Evolutionary conservation across 2,329 filamentous ascomycete genomes (phyloP), one percentile per base, ranked within the genome.

Genomic region (Beauveria pseudobassiana): DNA sequence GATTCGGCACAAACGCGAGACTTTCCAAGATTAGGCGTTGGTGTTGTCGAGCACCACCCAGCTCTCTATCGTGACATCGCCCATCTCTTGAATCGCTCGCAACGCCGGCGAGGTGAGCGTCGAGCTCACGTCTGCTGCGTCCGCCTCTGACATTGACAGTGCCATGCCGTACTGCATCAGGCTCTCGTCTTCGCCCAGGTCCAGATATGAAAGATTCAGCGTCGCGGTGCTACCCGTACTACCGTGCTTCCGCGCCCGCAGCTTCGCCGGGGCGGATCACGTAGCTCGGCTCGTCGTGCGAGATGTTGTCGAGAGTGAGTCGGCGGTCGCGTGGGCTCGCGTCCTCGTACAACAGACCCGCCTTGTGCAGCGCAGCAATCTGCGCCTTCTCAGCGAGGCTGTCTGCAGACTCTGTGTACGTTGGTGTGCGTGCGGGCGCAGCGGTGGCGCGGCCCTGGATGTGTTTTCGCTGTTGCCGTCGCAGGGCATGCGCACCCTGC

Each of bases 31-130:
- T 38, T 12, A 60, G 40, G 12, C 34, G 30, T 12, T 10, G 16
- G 40, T 16, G 5, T 40, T 20, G 10, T 40, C 49, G n/a, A 60
- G 40, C 5, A 60, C 42, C 12, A 60, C 58, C 58, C 50, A 60
- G 14, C 40, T 26, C 42, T 60, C 58, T 7, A 42, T 40, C 7
- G 38, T 34, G 10, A 24, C 56, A 43, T 59, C 48, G 1, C 51
- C 56, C 56, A 59, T 52, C 24, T 52, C 48, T 22, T 59, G 56
- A 45, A 52, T 34, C 24, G 48, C 56, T 14, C 46, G 45, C 46
- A 59, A 48, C 34, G 56, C 51, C 56, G 56, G 46, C 38, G 56
- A 59, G 56, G 48, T 59, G 48, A 51, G 48, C 48, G 56, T 51
- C 56, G 56, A 59, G 38, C 56, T 59, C 20, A 26, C 48, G 8